Percentiles rank a stretch among this genome's conserved stretches.
Conservation (phyloP, 768 basidiomycete genomes). For the Mycena venus region DNA sequence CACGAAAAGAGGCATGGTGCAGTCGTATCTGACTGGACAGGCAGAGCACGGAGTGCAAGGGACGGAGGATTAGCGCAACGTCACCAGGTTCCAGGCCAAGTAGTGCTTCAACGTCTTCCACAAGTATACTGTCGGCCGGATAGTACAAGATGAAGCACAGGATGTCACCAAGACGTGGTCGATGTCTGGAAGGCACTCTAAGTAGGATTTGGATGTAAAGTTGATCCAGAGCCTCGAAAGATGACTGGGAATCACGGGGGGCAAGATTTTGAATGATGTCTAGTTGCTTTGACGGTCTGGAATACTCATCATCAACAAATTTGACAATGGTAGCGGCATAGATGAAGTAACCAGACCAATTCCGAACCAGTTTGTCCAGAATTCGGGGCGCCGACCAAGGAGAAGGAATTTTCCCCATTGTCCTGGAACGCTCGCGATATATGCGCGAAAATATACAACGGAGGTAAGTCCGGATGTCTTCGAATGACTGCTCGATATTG, state of each 20-base stretch:
- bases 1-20: not conserved
- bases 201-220: not conserved
- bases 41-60: not conserved
- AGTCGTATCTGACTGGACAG: not conserved
- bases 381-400: not conserved
- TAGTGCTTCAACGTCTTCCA: not conserved
- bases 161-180: not conserved
- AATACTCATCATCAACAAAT: not conserved
- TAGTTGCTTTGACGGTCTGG: not conserved
- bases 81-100: not conserved
- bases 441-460: not conserved
- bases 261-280: not conserved
- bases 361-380: not conserved
- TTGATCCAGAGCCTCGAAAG: not conserved
- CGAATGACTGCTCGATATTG: not conserved
- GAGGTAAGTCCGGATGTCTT: not conserved
- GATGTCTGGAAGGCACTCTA: not conserved
- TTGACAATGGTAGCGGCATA: not conserved
- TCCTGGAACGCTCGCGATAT: not conserved
- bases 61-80: not conserved
- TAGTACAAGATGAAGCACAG: not conserved
- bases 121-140: not conserved
- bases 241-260: not conserved
- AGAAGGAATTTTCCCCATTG: not conserved
- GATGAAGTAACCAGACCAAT: not conserved